Evolutionary conservation across 352 stramenopile genomes (phyloP).

Genomic region (Halophytophthora polymorphica): DNA sequence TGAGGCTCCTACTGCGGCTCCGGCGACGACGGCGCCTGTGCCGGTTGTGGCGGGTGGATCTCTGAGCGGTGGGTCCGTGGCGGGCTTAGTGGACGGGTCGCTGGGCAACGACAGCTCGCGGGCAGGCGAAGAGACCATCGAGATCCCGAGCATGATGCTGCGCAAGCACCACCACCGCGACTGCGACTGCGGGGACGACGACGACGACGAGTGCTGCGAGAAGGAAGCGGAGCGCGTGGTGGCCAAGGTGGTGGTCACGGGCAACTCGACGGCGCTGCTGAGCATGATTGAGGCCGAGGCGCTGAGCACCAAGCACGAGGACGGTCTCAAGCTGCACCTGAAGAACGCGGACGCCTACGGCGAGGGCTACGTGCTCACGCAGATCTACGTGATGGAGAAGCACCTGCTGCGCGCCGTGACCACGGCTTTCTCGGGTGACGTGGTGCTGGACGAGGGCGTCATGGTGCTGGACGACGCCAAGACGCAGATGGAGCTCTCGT

Average conservation of each 20-base stretch:
- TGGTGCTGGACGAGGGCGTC: constrained; percentile 44
- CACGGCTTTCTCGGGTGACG: constrained; percentile 30
- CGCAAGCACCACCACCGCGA: constrained; percentile 25
- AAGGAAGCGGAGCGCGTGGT: constrained; percentile 19
- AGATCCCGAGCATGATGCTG: constrained; percentile 32
- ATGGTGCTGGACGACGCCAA: constrained; percentile 34
- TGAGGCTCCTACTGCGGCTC: constrained; percentile 4
- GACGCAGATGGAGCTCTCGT: constrained; percentile 41
- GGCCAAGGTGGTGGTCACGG: constrained; percentile 49
- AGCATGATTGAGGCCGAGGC: constrained; percentile 42
- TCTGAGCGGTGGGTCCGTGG: constrained; percentile 3
- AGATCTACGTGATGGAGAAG: constrained; percentile 52
- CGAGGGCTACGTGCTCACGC: constrained; percentile 51
- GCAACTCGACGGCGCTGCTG: constrained; percentile 53
- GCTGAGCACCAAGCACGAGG: constrained; percentile 30
- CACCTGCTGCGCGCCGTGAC: constrained; percentile 36
- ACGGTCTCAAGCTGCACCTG: constrained; percentile 50
- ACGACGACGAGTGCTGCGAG: neutral
- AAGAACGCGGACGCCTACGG: constrained; percentile 51
- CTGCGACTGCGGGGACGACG: constrained; percentile 16
- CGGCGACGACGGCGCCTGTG: neutral
- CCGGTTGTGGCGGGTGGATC: constrained; percentile 5
- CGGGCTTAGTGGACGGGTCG: constrained; percentile 3
- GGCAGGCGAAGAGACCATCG: constrained; percentile 19
- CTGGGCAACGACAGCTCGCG: constrained; percentile 15